These are phyloP conservation scores for Linderniella brevidens DNA, from an alignment of 257 asterid species.

Conservation along the genomic window DNA sequence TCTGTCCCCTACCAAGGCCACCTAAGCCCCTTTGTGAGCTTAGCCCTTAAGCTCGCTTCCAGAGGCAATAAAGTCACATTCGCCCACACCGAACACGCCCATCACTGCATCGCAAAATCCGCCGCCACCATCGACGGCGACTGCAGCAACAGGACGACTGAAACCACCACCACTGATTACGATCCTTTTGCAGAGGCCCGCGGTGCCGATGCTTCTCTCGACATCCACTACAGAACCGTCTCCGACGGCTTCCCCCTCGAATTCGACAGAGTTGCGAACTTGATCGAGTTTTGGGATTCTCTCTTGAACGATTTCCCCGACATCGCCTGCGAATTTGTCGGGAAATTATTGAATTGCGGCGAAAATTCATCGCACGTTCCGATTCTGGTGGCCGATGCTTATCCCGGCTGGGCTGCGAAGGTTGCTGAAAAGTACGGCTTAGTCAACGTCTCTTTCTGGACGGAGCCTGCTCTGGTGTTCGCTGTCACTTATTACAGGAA, in stretches of 20 bases:
- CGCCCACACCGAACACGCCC: slow-evolving; percentile 7
- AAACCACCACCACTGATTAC: too few relatives aligned
- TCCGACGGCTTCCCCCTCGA: slow-evolving; percentile 13
- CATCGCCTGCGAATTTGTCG: slow-evolving; percentile 14
- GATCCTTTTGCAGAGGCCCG: neutral
- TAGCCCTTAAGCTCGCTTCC: slow-evolving; percentile 11
- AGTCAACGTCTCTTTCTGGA: slow-evolving; percentile 17
- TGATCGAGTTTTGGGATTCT: neutral
- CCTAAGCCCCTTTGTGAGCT: slow-evolving; percentile 10
- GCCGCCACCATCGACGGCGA: neutral
- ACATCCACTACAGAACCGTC: slow-evolving; percentile 7
- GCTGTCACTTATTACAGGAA: slow-evolving; percentile 17
- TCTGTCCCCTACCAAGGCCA: slow-evolving; percentile 12
- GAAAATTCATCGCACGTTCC: slow-evolving; percentile 9
- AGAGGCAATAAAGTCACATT: slow-evolving; percentile 11
- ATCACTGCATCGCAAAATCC: neutral
- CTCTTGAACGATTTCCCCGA: slow-evolving; percentile 10
- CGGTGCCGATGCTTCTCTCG: slow-evolving; percentile 4
- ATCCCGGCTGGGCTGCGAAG: slow-evolving; percentile 11
- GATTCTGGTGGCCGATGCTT: slow-evolving; percentile 16
- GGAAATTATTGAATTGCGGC: neutral
- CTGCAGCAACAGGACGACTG: too few relatives aligned
- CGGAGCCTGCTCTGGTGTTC: slow-evolving; percentile 15
- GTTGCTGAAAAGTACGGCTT: slow-evolving; percentile 16
- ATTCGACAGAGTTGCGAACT: slow-evolving; percentile 11